A percentile compares a stretch with the other conserved stretches of the same genome.
These are phyloP conservation scores for Kuraishia molischiana DNA, from an alignment of 805 yeast genomes.

Conservation along the genomic window DNA sequence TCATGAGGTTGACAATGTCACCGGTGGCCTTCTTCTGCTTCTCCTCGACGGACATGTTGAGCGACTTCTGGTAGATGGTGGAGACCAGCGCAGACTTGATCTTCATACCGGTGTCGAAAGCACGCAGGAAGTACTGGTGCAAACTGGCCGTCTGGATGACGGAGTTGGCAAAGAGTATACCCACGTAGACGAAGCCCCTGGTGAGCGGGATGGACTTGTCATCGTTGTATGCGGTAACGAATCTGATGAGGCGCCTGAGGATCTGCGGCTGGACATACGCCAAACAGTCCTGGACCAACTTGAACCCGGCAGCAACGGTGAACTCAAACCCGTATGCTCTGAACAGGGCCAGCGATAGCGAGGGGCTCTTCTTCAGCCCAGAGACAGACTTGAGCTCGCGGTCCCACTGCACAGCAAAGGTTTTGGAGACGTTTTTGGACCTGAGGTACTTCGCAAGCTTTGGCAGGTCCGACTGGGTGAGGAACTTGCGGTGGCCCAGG, in stretches of 20 bases:
- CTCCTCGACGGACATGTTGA: constrained; percentile 63
- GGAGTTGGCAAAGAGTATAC: constrained; percentile 58
- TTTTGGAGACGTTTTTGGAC: constrained; percentile 38
- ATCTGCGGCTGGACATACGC: constrained; percentile 87
- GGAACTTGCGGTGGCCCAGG: constrained; percentile 35
- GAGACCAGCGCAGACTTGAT: constrained; percentile 63
- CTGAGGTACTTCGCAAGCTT: constrained; percentile 60
- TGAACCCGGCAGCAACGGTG: constrained; percentile 60
- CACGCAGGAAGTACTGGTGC: constrained; percentile 72
- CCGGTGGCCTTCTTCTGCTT: constrained; percentile 72
- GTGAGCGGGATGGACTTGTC: constrained; percentile 49
- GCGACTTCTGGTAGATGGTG: constrained; percentile 56
- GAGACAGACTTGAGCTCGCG: constrained; percentile 28
- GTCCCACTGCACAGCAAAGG: constrained; percentile 53
- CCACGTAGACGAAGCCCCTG: constrained; percentile 56
- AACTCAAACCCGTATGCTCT: constrained; percentile 70
- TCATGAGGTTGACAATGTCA: constrained; percentile 89
- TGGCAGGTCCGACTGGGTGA: constrained; percentile 59
- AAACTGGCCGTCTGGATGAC: constrained; percentile 68
- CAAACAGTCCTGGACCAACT: constrained; percentile 63
- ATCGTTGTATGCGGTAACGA: constrained; percentile 40
- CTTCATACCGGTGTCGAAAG: constrained; percentile 69
- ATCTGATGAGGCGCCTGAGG: constrained; percentile 53
- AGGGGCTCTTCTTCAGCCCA: constrained; percentile 13
- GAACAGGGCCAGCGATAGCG: constrained; percentile 36